These are phyloP conservation scores for Penicillium sp. DNA, from an alignment of 2,329 filamentous ascomycete genomes.

Conservation along the genomic window DNA sequence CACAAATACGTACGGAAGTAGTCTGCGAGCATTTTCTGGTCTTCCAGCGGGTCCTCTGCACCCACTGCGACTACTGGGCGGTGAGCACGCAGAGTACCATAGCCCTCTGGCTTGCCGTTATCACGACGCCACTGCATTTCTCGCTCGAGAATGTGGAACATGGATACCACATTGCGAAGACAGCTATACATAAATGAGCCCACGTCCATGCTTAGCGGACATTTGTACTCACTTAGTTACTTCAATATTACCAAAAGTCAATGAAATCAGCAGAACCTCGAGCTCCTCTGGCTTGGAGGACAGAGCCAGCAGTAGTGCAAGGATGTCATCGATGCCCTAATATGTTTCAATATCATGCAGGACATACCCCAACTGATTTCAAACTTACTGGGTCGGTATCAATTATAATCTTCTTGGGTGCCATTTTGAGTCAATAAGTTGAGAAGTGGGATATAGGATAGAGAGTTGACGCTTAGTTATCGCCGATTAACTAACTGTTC, in stretches of 20 bases:
- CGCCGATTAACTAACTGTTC: background rate
- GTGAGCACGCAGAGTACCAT: slow-evolving; percentile 66
- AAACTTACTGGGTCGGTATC: slow-evolving; percentile 82
- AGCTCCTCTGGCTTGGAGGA: slow-evolving; percentile 79
- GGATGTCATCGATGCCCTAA: slow-evolving; percentile 80
- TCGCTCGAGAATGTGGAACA: slow-evolving; percentile 90
- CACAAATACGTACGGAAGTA: slow-evolving; percentile 71
- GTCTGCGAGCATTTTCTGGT: slow-evolving; percentile 75
- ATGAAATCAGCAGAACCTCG: slow-evolving; percentile 78
- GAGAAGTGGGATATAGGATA: slow-evolving; percentile 1
- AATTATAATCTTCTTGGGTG: slow-evolving; percentile 79
- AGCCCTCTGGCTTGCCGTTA: slow-evolving; percentile 67
- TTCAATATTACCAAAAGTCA: slow-evolving; percentile 93
- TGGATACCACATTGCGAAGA: slow-evolving; percentile 79
- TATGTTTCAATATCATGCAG: background rate
- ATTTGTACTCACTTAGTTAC: slow-evolving; percentile 64
- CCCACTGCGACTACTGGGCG: slow-evolving; percentile 87
- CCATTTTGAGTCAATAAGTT: slow-evolving; percentile 48
- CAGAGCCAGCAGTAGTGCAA: slow-evolving; percentile 84
- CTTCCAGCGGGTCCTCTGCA: slow-evolving; percentile 79
- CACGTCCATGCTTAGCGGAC: background rate
- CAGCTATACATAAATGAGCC: slow-evolving; percentile 56
- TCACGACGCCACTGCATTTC: slow-evolving; percentile 80
- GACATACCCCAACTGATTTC: background rate
- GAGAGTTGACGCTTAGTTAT: slow-evolving; percentile 5